Evolutionary conservation across 2,329 filamentous ascomycete species (phyloP).

Genomic region (Neoarthrinium moseri): DNA sequence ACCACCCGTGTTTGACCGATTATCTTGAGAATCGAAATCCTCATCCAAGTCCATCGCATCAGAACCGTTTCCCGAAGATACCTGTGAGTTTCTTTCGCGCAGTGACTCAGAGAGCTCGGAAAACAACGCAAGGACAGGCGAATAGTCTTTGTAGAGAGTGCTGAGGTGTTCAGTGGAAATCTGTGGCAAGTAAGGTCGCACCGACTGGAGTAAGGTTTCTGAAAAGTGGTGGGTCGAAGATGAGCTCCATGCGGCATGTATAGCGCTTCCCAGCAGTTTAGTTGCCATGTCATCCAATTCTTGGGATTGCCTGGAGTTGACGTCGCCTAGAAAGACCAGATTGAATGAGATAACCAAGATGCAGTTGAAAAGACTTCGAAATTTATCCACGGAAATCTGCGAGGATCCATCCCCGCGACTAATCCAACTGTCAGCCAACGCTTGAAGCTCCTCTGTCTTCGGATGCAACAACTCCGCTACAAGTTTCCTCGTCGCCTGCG

Average conservation of each 20-base stretch:
- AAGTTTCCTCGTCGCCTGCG: constrained; percentile 47
- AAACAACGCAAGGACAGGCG: constrained; percentile 42
- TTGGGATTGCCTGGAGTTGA: constrained; percentile 47
- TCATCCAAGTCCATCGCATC: constrained; percentile 69
- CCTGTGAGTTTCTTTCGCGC: constrained; percentile 29
- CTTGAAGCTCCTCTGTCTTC: constrained; percentile 48
- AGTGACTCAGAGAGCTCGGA: constrained; percentile 35
- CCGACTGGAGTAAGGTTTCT: constrained; percentile 43
- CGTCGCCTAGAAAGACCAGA: constrained; percentile 43
- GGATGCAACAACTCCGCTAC: constrained; percentile 53
- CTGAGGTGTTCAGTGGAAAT: constrained; percentile 36
- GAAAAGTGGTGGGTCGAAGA: constrained; percentile 45
- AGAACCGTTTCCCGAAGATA: constrained; percentile 33
- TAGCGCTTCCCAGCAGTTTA: constrained; percentile 37
- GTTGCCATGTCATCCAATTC: constrained; percentile 45
- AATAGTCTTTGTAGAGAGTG: constrained; percentile 35
- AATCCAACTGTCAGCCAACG: constrained; percentile 47
- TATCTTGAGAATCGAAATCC: constrained; percentile 61
- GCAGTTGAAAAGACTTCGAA: constrained; percentile 51
- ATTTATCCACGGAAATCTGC: constrained; percentile 51
- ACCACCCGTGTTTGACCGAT: constrained; percentile 38
- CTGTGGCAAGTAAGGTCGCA: constrained; percentile 46
- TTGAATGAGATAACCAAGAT: constrained; percentile 45
- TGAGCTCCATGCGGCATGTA: constrained; percentile 39
- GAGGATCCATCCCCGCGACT: constrained; percentile 41